Base-by-base conservation (phyloP, 768 basidiomycete genomes). In the Russula foetens region DNA sequence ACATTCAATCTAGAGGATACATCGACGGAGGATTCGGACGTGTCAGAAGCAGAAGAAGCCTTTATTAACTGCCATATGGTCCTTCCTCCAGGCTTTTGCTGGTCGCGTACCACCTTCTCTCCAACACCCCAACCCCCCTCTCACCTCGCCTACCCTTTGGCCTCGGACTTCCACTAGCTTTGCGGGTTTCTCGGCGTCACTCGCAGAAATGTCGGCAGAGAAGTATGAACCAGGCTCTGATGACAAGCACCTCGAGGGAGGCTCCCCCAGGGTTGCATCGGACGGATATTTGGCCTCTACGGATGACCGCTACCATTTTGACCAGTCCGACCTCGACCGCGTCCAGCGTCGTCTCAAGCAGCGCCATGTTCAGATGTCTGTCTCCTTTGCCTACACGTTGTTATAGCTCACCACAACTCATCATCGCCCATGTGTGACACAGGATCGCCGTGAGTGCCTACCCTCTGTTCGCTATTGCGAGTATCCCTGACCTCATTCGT, bases 311-410 rank as follows among this genome's bases (percentile, higher is more conserved):
- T 73, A 72, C 70, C 74, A 77, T 46, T 80, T 86, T 61, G 81
- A 85, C 64, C 77, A 74, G n/a, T 77, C 80, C 56, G 84, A 86
- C 68, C 74, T 84, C 51, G 88, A 90, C 67, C 77, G 76, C 31
- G 86, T 90, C 5, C 88, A 90, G 67, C 80, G 88, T 29, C 80
- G 81, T 39, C 78, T 90, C 39, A 83, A 87, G 72, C 86, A 88
- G 71, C 82, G 87, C 31, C 87, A 89, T 81, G 83, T 87, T 15
- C 88, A 89, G 69, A 90, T 90, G 87, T 84, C 67, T 55, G 81
- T 72, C 58, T 52, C n/a, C 33, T 48, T 31, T n/a, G 15, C 28
- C 51, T 33, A 31, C 31, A 6, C 9, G 6, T 7, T n/a, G n/a
- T 39, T 39, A 11, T 35, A n/a, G 24, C 23, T 38, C 29, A 35